These are phyloP conservation scores for Plasmodium knowlesi DNA, from an alignment of 169 alveolate species.

Conservation along the genomic window DNA sequence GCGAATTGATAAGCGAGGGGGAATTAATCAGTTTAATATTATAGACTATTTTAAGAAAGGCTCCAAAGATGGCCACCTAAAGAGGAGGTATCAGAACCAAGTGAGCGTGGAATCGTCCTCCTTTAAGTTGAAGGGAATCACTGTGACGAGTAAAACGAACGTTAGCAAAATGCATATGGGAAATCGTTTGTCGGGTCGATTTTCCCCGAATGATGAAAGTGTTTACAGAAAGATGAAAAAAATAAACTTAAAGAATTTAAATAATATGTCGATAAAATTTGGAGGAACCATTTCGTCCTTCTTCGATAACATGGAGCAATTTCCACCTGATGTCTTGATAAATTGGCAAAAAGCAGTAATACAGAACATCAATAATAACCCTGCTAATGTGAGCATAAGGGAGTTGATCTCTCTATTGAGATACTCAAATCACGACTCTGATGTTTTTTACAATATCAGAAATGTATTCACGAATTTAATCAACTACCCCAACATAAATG, in stretches of 20 bases:
- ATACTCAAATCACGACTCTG: slow-evolving; percentile 84
- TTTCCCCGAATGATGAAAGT: background rate
- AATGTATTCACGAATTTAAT: slow-evolving; percentile 76
- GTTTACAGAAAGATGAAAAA: slow-evolving; percentile 61
- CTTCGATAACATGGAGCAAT: slow-evolving; percentile 57
- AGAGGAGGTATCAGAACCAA: background rate
- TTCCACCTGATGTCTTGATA: slow-evolving; percentile 59
- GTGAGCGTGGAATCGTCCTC: background rate
- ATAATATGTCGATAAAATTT: slow-evolving; percentile 51
- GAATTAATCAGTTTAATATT: background rate
- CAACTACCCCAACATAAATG: slow-evolving; percentile 77
- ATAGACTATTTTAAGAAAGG: slow-evolving; percentile 11
- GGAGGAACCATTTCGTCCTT: slow-evolving; percentile 72
- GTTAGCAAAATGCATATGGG: background rate
- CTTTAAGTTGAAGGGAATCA: background rate
- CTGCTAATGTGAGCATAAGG: slow-evolving; percentile 78
- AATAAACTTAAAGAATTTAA: slow-evolving; percentile 52
- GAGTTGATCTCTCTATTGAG: slow-evolving; percentile 78
- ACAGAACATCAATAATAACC: slow-evolving; percentile 32
- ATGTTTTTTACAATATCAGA: slow-evolving; percentile 78
- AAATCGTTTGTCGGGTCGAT: background rate
- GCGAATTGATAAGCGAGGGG: background rate
- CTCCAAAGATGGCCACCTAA: background rate
- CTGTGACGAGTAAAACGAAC: no score
- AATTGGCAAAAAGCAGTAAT: slow-evolving; percentile 61